Evolutionary conservation across 176 grass and related monocot genomes (phyloP).

Genomic region (Oryza punctata): DNA sequence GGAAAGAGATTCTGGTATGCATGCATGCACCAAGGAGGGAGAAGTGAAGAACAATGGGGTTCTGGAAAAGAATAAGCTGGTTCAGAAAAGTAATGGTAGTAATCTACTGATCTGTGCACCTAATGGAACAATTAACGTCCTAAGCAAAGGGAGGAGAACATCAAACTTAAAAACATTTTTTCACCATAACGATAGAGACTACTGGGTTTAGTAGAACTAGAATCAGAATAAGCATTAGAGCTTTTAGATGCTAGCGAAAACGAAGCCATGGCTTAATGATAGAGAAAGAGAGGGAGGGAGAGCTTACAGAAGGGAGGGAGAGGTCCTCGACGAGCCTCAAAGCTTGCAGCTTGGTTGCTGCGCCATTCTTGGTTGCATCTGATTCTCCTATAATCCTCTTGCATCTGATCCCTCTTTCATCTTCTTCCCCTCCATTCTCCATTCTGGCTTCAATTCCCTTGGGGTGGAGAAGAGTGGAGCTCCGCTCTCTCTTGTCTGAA

Average conservation of each 20-base stretch:
- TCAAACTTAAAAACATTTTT: not conserved
- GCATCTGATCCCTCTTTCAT: slow-evolving; percentile 22
- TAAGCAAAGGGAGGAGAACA: not conserved
- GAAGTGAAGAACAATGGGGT: slow-evolving; percentile 19
- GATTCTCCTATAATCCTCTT: slow-evolving; percentile 33
- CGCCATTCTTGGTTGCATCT: slow-evolving; percentile 42
- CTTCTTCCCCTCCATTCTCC: slow-evolving; percentile 42
- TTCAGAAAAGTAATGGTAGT: not conserved
- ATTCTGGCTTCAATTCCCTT: slow-evolving; percentile 13
- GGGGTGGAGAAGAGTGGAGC: slow-evolving; percentile 17
- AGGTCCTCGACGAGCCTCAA: slow-evolving; percentile 79
- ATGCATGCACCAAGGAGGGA: not conserved
- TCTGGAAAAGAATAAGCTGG: not conserved
- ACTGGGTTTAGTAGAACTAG: slow-evolving; percentile 2
- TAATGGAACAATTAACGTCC: not conserved
- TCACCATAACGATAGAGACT: not conserved
- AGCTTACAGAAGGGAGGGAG: slow-evolving; percentile 72
- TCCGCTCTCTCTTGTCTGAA: slow-evolving; percentile 34
- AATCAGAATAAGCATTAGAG: not conserved
- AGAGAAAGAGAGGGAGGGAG: slow-evolving; percentile 30
- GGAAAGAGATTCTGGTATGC: not conserved
- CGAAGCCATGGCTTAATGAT: not conserved
- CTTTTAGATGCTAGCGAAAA: not conserved
- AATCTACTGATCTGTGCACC: not conserved
- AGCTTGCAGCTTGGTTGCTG: slow-evolving; percentile 55